Evolutionary conservation across 176 grass and related monocot species (phyloP), one percentile per base, ranked within the genome.

Genomic region (Avena atlantica): DNA sequence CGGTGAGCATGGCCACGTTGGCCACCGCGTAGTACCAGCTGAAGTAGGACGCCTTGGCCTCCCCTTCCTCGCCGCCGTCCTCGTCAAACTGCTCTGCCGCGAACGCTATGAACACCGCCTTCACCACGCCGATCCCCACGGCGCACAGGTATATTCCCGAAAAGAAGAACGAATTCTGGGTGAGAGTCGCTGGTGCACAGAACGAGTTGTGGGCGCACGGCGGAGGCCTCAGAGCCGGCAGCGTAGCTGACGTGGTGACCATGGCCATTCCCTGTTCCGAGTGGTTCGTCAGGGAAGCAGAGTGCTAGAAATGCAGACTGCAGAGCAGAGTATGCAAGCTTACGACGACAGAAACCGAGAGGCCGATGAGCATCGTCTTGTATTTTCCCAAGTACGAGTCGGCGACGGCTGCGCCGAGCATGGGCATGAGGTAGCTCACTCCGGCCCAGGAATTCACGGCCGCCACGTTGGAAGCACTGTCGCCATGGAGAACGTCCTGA

Each of bases 381-480:
- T 51, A 51, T 51, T 51, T 13, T 14, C 12, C 49, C 49, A 3
- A 13, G 12, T 51, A 51, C 49, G 49, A 51, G 10, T 51, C 49
- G 49, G 49, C 49, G 49, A 51, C 12, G 12, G 49, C 49, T 0
- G 49, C 12, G 12, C 49, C 49, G 12, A 51, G 10, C 49, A 51
- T 13, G 49, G 93, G 87, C 84, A 91, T 90, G 37, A 93, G 78
- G 83, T 88, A 95, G 81, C 76, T 91, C 0, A 68, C 84, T 64
- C 87, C 93, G 6, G 58, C 81, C 91, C 93, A 95, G 6, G 72
- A 72, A 51, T 44, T 65, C 74, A 93, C 93, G n/a, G 88, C 78
- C 24, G 91, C 72, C 74, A 91, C 94, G 53, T 89, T 95, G 24
- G 94, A 91, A 71, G 94, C 91, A 27, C 65, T 93, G 37, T 83